Evolutionary conservation across 2,329 filamentous ascomycete genomes (phyloP), one percentile per base, ranked within the genome.

Genomic region (Aspergillus pseudoglaucus): DNA sequence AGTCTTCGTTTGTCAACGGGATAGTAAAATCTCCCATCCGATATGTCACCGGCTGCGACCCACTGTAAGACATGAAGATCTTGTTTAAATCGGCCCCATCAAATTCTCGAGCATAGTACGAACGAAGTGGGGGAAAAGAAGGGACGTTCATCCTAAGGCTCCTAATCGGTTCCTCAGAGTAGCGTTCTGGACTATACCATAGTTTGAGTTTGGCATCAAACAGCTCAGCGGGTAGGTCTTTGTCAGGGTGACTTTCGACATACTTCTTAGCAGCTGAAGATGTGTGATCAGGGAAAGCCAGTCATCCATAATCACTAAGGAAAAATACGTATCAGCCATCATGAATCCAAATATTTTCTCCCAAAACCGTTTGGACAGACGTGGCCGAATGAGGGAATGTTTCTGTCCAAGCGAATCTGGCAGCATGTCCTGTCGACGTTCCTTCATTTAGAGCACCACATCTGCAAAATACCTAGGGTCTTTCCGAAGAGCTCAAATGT

Each of bases 381-480:
- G 25, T 15, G 32, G 46, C 18, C 14, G 18, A 12, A 47, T 7
- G 3, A 32, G 23, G 6, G 20, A 17, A 32, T 47, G 46, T 8
- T 1, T 14, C 6, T 25, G 30, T 23, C 46, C 46, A 18, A 37
- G 14, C 4, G 2, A 27, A 44, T 47, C 46, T 2, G 30, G 39
- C 27, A 47, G 14, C 1, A 47, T 12, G 15, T 44, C 46, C 32
- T 15, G 22, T 14, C 25, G 47, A 52, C 82, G 79, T 10, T 80
- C 75, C 18, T 64, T 67, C 10, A 27, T 25, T 6, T 46, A 74
- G 7, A 57, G 51, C 1, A 80, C 39, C 0, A 61, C 47, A 1
- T 76, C 66, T 3, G 68, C 61, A 52, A 83, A 83, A 60, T 82
- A 83, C 0, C 63, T 63, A 0, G 80, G 80, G 56, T 84, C 81